Conservation (phyloP, 1,284 basidiomycete genomes). For the Sporisorium scitamineum region DNA sequence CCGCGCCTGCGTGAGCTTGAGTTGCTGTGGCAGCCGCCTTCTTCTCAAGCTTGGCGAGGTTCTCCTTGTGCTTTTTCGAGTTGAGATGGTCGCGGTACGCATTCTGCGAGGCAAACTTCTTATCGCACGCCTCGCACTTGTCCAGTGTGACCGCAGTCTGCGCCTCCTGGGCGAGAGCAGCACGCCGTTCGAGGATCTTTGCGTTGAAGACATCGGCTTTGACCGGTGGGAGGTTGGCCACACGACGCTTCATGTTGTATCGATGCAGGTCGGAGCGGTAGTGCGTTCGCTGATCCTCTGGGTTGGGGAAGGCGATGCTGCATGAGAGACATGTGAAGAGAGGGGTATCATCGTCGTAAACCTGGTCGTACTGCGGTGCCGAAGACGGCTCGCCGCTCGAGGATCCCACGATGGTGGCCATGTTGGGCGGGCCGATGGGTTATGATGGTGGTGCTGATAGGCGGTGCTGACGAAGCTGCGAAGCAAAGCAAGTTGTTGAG, state of each 20-base stretch:
- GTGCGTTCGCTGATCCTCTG: slow-evolving; percentile 88
- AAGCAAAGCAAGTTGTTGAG: too few relatives aligned
- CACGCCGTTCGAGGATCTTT: slow-evolving; percentile 77
- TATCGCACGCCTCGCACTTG: slow-evolving; percentile 73
- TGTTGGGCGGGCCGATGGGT: slow-evolving; percentile 6
- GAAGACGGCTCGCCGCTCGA: slow-evolving; percentile 34
- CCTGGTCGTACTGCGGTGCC: slow-evolving; percentile 33
- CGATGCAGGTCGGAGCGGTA: slow-evolving; percentile 95
- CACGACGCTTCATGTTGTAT: slow-evolving; percentile 97
- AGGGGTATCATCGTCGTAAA: slow-evolving; percentile 47
- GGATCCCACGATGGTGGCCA: slow-evolving; percentile 45
- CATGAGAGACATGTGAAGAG: slow-evolving; percentile 87
- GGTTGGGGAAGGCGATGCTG: slow-evolving; percentile 84
- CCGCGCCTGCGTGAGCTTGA: not conserved
- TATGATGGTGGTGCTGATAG: too few relatives aligned
- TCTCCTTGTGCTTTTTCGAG: slow-evolving; percentile 91
- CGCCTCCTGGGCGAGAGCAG: slow-evolving; percentile 34
- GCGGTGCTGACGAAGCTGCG: too few relatives aligned
- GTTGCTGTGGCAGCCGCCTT: slow-evolving; percentile 8
- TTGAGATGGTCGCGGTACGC: slow-evolving; percentile 87
- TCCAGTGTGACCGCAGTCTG: slow-evolving; percentile 34
- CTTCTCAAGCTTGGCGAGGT: slow-evolving; percentile 73
- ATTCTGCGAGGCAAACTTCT: slow-evolving; percentile 88
- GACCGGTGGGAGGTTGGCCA: slow-evolving; percentile 90
- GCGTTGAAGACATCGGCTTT: slow-evolving; percentile 83